Evolutionary conservation across 495 filamentous ascomycete species (phyloP).

Genomic region (Friedmanniomyces endolithicus): DNA sequence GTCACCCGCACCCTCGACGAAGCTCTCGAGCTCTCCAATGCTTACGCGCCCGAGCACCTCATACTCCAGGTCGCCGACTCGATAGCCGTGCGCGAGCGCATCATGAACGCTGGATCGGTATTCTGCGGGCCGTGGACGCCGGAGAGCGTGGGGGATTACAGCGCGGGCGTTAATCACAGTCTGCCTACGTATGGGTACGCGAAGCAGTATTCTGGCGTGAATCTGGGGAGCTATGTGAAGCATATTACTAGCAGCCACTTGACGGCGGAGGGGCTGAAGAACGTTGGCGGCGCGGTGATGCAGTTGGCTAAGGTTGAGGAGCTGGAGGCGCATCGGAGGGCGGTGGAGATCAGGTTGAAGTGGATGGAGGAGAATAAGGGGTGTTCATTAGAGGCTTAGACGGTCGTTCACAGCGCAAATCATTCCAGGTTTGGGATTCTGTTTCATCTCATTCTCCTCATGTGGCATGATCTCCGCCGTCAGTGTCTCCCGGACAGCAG

Average conservation of each 20-base stretch:
- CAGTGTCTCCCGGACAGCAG: too few relatives aligned
- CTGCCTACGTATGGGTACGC: constrained; percentile 95
- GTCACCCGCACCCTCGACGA: constrained; percentile 67
- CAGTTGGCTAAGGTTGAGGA: constrained; percentile 87
- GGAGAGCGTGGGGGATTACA: constrained; percentile 94
- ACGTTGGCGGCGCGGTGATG: constrained; percentile 83
- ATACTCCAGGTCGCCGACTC: constrained; percentile 78
- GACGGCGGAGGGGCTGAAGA: constrained; percentile 68
- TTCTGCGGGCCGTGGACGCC: constrained; percentile 95
- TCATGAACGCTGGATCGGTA: constrained; percentile 91
- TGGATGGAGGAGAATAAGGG: constrained; percentile 32
- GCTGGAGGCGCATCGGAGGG: constrained; percentile 84
- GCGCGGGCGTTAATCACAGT: constrained; percentile 92
- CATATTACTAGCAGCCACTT: constrained; percentile 89
- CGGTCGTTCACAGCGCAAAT: not conserved
- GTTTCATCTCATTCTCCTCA: too few relatives aligned
- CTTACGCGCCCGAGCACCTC: constrained; percentile 94
- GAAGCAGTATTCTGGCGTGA: constrained; percentile 95
- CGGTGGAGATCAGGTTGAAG: constrained; percentile 74
- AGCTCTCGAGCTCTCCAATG: constrained; percentile 78
- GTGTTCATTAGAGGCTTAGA: not conserved
- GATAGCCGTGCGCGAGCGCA: constrained; percentile 54
- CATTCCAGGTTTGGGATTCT: not conserved
- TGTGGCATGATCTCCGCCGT: too few relatives aligned
- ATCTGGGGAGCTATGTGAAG: constrained; percentile 87